Base-by-base conservation (phyloP, 1,284 basidiomycete species). In the Apiotrichum mycotoxinovorans region DNA sequence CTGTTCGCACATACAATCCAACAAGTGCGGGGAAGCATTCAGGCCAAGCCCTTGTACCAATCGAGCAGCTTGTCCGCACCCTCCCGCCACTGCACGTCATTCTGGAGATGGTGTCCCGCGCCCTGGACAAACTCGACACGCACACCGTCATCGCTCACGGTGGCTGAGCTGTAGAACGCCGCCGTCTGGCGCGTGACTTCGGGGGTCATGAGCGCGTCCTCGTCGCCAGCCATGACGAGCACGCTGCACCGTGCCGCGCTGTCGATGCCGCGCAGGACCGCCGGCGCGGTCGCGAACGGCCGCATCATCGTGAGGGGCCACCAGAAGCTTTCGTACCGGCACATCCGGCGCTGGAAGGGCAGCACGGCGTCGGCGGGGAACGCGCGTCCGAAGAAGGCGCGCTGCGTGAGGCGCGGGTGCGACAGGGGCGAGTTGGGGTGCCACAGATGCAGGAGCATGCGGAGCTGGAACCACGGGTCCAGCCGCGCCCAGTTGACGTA, bases 151-250 rank as follows among this genome's bases (percentile, higher is more conserved):
- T 51, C 33, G 18, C 14, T 26, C 7, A 8, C 10, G 14, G 38
- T 23, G 14, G 37, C 42, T 15, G 34, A 15, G 10, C 44, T 37
- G 51, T 57, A 57, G 47, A 46, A 53, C 20, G 56, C 56, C 15
- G 51, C 46, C 15, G 56, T 57, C 26, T 45, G 11, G 11, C 47
- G 56, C 14, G 51, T 53, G 20, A 57, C 42, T 1, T 45, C 51
- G 15, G 56, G 56, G 1, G 56, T 57, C 56, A 57, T 57, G 41
- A 57, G 51, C 41, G 51, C 51, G 43, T 58, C 57, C 35, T 58
- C 48, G 11, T 35, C 26, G 17, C 52, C 52, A 1, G 52, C 57
- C 48, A 58, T 54, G 23, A 58, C 57, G 22, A 54, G 48, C 14
- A 58, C 47, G 3, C 38, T 27, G 11, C 9, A n/a, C 27, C 15